Evolutionary conservation across 495 filamentous ascomycete genomes (phyloP).

Genomic region (Neurospora hispaniola): DNA sequence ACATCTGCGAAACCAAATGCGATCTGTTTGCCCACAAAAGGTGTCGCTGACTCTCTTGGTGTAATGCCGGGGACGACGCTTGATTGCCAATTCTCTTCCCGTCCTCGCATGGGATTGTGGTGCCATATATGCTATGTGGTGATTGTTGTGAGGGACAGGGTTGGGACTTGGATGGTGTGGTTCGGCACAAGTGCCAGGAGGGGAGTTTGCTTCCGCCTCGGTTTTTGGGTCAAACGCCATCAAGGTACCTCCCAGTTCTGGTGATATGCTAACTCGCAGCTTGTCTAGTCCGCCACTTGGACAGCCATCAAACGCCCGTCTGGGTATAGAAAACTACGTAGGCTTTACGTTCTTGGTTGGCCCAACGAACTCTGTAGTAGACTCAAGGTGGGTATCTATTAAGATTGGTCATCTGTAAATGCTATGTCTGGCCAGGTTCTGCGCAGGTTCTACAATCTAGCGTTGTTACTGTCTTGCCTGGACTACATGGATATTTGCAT

Average conservation of each 20-base stretch:
- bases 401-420: neutral
- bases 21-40: slow-evolving; percentile 52
- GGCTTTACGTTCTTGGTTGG: neutral
- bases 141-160: neutral
- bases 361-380: neutral
- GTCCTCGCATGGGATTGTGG: slow-evolving; percentile 1
- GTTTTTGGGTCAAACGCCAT: neutral
- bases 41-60: slow-evolving; percentile 76
- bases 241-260: neutral
- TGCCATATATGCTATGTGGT: neutral
- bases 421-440: neutral
- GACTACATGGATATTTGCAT: neutral
- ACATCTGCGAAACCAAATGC: slow-evolving; percentile 29
- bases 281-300: neutral
- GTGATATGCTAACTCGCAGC: neutral
- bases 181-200: neutral
- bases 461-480: neutral
- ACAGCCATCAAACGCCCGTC: neutral
- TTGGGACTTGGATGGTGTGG: neutral
- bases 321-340: neutral
- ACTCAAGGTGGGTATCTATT: neutral
- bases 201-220: neutral
- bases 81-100: slow-evolving; percentile 68
- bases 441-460: too few species aligned
- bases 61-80: slow-evolving; percentile 59